Percentiles rank a stretch among this genome's conserved stretches.
Conservation (phyloP, 2,329 filamentous ascomycete species). For the Pseudogymnoascus sp. region DNA sequence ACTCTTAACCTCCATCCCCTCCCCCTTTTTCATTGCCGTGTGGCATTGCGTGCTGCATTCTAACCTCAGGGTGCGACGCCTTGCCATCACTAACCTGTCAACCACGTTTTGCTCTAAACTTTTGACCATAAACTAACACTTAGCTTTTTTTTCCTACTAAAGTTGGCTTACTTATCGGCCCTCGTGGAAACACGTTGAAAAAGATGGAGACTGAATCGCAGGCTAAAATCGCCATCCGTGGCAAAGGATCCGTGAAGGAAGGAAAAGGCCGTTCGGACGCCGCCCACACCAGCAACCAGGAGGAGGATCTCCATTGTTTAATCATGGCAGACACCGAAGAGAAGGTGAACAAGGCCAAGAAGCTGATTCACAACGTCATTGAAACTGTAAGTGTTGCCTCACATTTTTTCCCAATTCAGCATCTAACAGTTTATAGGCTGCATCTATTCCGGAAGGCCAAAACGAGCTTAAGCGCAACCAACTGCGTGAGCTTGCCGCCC, state of each 20-base stretch:
- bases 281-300: slow-evolving; percentile 98
- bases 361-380: slow-evolving; percentile 96
- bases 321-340: slow-evolving; percentile 99
- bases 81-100: slow-evolving; percentile 33
- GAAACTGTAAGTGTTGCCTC: slow-evolving; percentile 68
- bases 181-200: slow-evolving; percentile 98
- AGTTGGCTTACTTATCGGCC: slow-evolving; percentile 99
- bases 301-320: slow-evolving; percentile 96
- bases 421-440: slow-evolving; percentile 59
- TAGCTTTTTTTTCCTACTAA: slow-evolving; percentile 74
- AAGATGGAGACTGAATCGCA: slow-evolving; percentile 98
- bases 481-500: slow-evolving; percentile 90
- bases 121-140: slow-evolving; percentile 69
- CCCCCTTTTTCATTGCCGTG: slow-evolving; percentile 37
- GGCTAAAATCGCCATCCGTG: slow-evolving; percentile 98
- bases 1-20: slow-evolving; percentile 38
- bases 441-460: slow-evolving; percentile 95
- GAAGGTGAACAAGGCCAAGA: slow-evolving; percentile 98
- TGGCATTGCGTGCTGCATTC: slow-evolving; percentile 32
- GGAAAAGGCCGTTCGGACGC: slow-evolving; percentile 98
- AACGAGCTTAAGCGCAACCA: slow-evolving; percentile 99
- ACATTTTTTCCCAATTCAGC: not conserved
- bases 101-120: slow-evolving; percentile 32
- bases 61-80: slow-evolving; percentile 25
- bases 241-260: slow-evolving; percentile 99